Evolutionary conservation across 441 rosid genomes (phyloP), one percentile per base, ranked within the genome.

Genomic region (Bruguiera hainesii): DNA sequence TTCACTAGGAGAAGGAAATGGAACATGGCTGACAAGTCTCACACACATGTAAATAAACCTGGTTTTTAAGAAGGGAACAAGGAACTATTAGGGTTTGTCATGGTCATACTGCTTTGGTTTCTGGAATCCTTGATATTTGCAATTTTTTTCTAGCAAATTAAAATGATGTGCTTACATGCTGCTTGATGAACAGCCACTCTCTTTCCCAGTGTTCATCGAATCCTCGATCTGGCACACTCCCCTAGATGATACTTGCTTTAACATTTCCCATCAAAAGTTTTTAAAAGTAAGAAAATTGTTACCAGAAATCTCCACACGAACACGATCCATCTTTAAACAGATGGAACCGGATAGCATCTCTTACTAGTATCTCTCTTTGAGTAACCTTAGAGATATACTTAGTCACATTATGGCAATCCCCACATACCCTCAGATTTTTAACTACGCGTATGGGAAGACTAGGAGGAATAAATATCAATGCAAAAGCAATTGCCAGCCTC

Each of bases 301-400:
- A 94, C 99, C 99, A 91, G 79, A 95, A 95, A 81, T 95, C 98
- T 69, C 97, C 93, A 5, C 98, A 95, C 20, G 97, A 95, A 77
- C 99, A 95, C 8, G 73, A 76, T 80, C 98, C 99, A 87, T 87
- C 87, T 81, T 85, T 87, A 66, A 90, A 95, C 67, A 80, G 80
- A 81, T 95, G 98, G 82, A 85, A 90, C 71, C 98, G 79, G 19
- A 82, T 96, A 64, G 97, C 81, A 78, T 91, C 98, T 86, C 98
- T 82, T 61, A 94, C 96, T n/a, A 91, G 81, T 61, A 94, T 94
- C 79, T 91, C 99, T 78, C 98, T 89, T 61, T 68, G 82, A 67
- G 94, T 87, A 71, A 91, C 83, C 67, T 84, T 87, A 42, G 98
- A 94, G 66, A 94, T 88, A 81, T 82, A 87, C 79, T 90, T 94